These are phyloP conservation scores for Hymenochaete sp. DNA, from an alignment of 1,284 basidiomycete genomes.

Conservation along the genomic window DNA sequence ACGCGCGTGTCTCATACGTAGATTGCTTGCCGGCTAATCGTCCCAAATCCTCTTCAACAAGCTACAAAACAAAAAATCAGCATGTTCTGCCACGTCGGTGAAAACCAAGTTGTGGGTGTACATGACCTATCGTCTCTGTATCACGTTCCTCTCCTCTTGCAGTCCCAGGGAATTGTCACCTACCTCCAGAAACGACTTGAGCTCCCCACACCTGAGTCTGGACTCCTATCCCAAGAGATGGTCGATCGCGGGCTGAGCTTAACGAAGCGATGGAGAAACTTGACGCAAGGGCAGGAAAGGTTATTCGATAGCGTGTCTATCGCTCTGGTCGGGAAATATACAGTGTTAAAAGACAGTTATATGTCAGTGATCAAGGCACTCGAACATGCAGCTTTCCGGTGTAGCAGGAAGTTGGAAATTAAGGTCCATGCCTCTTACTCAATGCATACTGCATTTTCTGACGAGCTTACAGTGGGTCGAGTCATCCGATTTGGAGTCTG, in stretches of 20 bases:
- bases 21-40: slow-evolving; percentile 87
- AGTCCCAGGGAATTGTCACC: slow-evolving; percentile 84
- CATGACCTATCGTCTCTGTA: slow-evolving; percentile 97
- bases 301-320: slow-evolving; percentile 89
- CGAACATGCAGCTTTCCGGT: slow-evolving; percentile 93
- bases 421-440: no score
- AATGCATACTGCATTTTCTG: no score
- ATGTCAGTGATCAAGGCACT: slow-evolving; percentile 98
- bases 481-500: slow-evolving; percentile 86
- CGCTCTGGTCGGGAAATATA: slow-evolving; percentile 96
- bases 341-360: slow-evolving; percentile 94
- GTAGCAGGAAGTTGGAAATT: slow-evolving; percentile 75
- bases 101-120: slow-evolving; percentile 92
- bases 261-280: slow-evolving; percentile 69
- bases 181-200: slow-evolving; percentile 81
- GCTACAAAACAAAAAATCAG: slow-evolving; percentile 93
- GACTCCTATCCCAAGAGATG: slow-evolving; percentile 49
- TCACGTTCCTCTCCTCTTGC: slow-evolving; percentile 90
- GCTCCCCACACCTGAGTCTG: slow-evolving; percentile 51
- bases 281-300: slow-evolving; percentile 86
- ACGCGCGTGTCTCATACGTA: slow-evolving; percentile 24
- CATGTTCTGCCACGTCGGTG: slow-evolving; percentile 97
- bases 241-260: slow-evolving; percentile 57
- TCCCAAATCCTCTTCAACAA: slow-evolving; percentile 65
- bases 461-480: slow-evolving; percentile 79